phyloP scores from a whole-genome alignment of 75 land plant species.

The Pinus taeda region DNA sequence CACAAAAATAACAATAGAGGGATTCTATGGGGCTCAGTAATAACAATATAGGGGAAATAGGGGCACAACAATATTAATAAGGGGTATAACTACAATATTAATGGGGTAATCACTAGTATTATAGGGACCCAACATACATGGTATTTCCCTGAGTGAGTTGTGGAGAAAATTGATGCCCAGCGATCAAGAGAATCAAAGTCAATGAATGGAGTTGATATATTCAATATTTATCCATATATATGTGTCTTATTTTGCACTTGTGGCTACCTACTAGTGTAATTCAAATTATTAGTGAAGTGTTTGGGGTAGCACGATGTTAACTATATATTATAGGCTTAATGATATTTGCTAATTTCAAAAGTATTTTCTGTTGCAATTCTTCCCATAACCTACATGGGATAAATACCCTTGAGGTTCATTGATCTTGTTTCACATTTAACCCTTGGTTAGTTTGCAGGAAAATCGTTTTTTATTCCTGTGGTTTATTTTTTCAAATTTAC shows the following conservation, averaged over 20 bases:
- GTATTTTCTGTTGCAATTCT: not conserved
- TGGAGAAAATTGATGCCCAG: constrained; percentile 24
- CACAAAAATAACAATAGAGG: too few species aligned
- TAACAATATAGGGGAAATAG: too few species aligned
- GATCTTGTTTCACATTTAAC: not conserved
- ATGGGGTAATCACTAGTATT: too few species aligned
- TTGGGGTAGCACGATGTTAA: not conserved
- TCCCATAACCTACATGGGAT: not conserved
- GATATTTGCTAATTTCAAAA: not conserved
- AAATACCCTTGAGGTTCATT: not conserved
- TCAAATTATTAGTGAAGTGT: not conserved
- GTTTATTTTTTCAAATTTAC: too few species aligned
- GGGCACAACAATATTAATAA: too few species aligned
- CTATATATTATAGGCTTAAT: not conserved
- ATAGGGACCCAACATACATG: too few species aligned
- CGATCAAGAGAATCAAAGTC: constrained; percentile 32
- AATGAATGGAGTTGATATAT: constrained; percentile 58
- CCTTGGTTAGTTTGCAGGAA: not conserved
- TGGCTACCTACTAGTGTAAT: constrained; percentile 83
- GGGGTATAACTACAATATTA: too few species aligned
- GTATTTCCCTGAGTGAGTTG: constrained; percentile 85
- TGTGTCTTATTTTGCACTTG: constrained; percentile 62
- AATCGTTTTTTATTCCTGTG: not conserved
- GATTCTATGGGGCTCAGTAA: too few species aligned
- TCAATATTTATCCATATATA: constrained; percentile 62